Evolutionary conservation across 2,329 filamentous ascomycete species (phyloP).

Genomic region (Neurospora sp.): DNA sequence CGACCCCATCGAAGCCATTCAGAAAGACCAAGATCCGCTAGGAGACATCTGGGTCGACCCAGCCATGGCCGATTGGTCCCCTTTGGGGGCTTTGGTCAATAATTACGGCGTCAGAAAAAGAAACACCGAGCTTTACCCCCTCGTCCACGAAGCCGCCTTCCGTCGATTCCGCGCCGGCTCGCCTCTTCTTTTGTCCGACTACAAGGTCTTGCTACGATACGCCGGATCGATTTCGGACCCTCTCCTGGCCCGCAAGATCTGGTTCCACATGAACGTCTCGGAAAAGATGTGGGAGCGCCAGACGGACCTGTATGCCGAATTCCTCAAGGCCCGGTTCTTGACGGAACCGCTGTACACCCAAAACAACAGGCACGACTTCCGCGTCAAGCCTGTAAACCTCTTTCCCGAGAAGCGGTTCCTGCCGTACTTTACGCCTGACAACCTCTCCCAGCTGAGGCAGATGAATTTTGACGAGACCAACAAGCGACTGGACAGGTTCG

Average conservation of each 20-base stretch:
- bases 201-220: conserved; percentile 33
- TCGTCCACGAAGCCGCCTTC: conserved; percentile 25
- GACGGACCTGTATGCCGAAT: conserved; percentile 32
- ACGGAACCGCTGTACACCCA: conserved; percentile 36
- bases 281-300: conserved; percentile 14
- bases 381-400: conserved; percentile 30
- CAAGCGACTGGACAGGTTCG: conserved; percentile 17
- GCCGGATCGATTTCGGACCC: conserved; percentile 35
- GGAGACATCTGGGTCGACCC: conserved; percentile 28
- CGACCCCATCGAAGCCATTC: conserved; percentile 41
- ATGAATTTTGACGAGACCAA: conserved; percentile 6
- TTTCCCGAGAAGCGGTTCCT: conserved; percentile 5
- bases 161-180: conserved; percentile 22
- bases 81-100: conserved; percentile 29
- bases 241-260: conserved; percentile 13
- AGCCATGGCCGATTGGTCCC: conserved; percentile 31
- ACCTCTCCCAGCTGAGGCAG: not conserved
- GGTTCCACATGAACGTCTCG: conserved; percentile 16
- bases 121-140: conserved; percentile 27
- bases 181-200: conserved; percentile 30
- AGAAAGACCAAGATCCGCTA: conserved; percentile 38
- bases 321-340: conserved; percentile 36
- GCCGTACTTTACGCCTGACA: conserved; percentile 3
- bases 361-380: conserved; percentile 31
- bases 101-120: conserved; percentile 34